Evolutionary conservation across 2,329 filamentous ascomycete species (phyloP), one percentile per base, ranked within the genome.

Genomic region (Botrytis fragariae): DNA sequence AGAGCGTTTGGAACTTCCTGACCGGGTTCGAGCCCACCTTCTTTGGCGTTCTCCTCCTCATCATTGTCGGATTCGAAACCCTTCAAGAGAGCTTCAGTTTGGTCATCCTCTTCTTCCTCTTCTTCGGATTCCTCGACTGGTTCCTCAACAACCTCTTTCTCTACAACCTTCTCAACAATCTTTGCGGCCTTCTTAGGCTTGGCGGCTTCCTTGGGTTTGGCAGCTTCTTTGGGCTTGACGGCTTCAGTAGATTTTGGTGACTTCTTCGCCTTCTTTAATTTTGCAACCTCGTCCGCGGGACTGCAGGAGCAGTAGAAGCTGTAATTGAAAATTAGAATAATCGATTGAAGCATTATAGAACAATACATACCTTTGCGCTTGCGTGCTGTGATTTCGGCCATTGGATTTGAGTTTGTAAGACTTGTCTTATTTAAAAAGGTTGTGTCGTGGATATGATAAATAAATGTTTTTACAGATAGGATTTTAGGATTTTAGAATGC

Each of bases 21-120:
- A 18, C 85, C 80, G 22, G 81, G 79, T 73, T 83, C 80, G 57
- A 72, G 54, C 45, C 57, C 65, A n/a, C 83, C 82, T 37, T 83
- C 78, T 44, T 72, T 72, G 8, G 69, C 60, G 75, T 88, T 85
- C 65, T 84, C 82, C 48, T 83, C 83, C 76, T 84, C 83, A 20
- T 79, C 77, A 29, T 75, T 72, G n/a, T 71, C 37, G 9, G 71
- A 75, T 64, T 88, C 87, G 74, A 89, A 88, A 16, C 87, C 87
- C 74, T 84, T 84, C 75, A 89, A 82, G 37, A 89, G 81, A 32
- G 84, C 86, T 45, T 83, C 82, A n/a, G 86, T 87, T 75, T 87
- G 86, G 75, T 88, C 86, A 75, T 86, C 85, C 60, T 82, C 79
- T 39, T 81, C 80, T 14, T 80, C 82, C 37, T 82, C 75, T 29